Conservation (phyloP, 2,329 filamentous ascomycete genomes). For the Madurella mycetomatis region DNA sequence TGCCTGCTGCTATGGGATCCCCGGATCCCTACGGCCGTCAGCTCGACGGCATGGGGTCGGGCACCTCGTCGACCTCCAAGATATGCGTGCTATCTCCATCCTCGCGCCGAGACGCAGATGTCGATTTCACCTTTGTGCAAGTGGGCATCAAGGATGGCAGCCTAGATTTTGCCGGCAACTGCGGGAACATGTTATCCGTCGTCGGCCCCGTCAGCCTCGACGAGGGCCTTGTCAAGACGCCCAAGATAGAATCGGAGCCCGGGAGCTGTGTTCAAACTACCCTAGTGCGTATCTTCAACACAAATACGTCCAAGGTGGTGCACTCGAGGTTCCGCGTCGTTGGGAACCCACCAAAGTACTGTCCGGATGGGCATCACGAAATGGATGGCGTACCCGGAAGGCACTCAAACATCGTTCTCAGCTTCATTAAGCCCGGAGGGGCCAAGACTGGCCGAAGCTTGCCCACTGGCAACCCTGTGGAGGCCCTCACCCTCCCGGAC, state of each 20-base stretch:
- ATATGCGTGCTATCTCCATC: slow-evolving; percentile 58
- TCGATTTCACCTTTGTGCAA: slow-evolving; percentile 63
- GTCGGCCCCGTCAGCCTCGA: slow-evolving; percentile 64
- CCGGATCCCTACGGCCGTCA: slow-evolving; percentile 65
- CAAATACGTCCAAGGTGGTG: slow-evolving; percentile 60
- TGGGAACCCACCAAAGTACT: slow-evolving; percentile 32
- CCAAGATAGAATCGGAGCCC: slow-evolving; percentile 8
- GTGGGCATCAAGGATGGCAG: slow-evolving; percentile 57
- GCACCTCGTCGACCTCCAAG: slow-evolving; percentile 65
- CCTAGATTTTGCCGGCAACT: slow-evolving; percentile 66
- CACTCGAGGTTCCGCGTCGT: slow-evolving; percentile 35
- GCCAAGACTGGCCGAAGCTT: slow-evolving; percentile 38
- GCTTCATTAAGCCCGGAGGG: slow-evolving; percentile 38
- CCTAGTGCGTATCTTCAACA: slow-evolving; percentile 62
- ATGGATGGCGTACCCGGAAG: slow-evolving; percentile 40
- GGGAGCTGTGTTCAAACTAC: slow-evolving; percentile 23
- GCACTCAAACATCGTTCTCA: slow-evolving; percentile 33
- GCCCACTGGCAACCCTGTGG: slow-evolving; percentile 36
- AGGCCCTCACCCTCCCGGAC: slow-evolving; percentile 30
- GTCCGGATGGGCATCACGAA: slow-evolving; percentile 31
- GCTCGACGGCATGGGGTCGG: slow-evolving; percentile 67
- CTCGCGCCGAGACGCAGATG: slow-evolving; percentile 16
- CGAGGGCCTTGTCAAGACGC: slow-evolving; percentile 39
- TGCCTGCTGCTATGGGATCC: slow-evolving; percentile 51
- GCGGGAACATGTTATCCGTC: slow-evolving; percentile 68